A percentile compares a stretch with the other conserved stretches of the same genome.
Evolutionary conservation across 768 basidiomycete genomes (phyloP).

Genomic region (Lactarius sanguifluus): DNA sequence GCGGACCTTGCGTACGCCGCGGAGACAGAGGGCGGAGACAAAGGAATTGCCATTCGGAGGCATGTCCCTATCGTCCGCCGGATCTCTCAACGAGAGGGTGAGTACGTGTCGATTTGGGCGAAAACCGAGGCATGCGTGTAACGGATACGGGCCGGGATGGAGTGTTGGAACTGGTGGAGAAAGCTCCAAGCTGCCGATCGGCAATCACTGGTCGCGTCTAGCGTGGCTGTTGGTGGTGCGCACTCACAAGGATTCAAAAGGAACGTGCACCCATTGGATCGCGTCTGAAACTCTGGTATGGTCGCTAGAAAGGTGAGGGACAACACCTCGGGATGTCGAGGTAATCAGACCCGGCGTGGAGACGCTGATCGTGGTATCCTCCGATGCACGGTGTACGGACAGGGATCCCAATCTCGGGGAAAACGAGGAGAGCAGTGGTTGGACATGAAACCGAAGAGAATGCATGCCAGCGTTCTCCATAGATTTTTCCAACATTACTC

Average conservation of each 20-base stretch:
- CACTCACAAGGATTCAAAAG: slow-evolving; percentile 80
- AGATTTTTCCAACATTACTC: neutral
- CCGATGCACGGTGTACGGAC: slow-evolving; percentile 10
- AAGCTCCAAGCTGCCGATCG: slow-evolving; percentile 56
- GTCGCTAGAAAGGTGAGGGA: slow-evolving; percentile 73
- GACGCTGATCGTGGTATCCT: slow-evolving; percentile 38
- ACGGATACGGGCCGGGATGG: slow-evolving; percentile 48
- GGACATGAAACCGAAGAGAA: slow-evolving; percentile 23
- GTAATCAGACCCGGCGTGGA: slow-evolving; percentile 63
- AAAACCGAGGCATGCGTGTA: slow-evolving; percentile 70
- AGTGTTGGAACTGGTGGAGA: slow-evolving; percentile 65
- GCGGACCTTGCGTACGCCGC: slow-evolving; percentile 70
- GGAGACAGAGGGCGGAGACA: slow-evolving; percentile 56
- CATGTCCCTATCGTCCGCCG: slow-evolving; percentile 61
- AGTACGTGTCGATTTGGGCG: slow-evolving; percentile 48
- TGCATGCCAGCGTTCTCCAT: neutral
- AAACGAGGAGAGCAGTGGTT: slow-evolving; percentile 9
- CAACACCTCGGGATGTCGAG: slow-evolving; percentile 66
- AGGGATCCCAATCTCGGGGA: slow-evolving; percentile 25
- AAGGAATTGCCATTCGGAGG: slow-evolving; percentile 66
- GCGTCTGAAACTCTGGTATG: slow-evolving; percentile 47
- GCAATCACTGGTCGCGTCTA: slow-evolving; percentile 3
- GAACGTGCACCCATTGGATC: slow-evolving; percentile 64
- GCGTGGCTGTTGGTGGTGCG: slow-evolving; percentile 1
- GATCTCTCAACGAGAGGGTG: slow-evolving; percentile 64